Conservation (phyloP, 1,284 basidiomycete genomes). For the Albatrellus sp. region DNA sequence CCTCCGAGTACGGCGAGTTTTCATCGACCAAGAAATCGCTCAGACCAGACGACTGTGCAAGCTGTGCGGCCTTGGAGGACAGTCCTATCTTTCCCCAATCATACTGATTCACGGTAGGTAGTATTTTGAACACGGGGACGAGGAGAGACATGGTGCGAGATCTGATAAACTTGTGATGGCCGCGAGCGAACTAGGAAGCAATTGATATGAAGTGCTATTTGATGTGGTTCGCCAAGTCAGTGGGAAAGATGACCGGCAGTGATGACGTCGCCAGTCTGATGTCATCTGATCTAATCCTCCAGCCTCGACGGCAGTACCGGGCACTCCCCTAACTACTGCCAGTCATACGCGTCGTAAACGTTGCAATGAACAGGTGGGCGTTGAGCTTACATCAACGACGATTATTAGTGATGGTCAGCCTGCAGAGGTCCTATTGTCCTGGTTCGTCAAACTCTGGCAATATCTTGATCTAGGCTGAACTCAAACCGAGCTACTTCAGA, state of each 20-base stretch:
- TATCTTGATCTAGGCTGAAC: background rate
- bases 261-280: too few relatives aligned
- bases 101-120: slow-evolving; percentile 59
- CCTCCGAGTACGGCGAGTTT: slow-evolving; percentile 53
- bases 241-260: too few relatives aligned
- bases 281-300: too few relatives aligned
- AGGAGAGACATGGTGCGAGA: background rate
- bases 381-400: background rate
- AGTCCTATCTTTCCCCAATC: slow-evolving; percentile 64
- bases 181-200: too few relatives aligned
- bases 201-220: too few relatives aligned
- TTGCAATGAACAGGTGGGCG: slow-evolving; percentile 1
- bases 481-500: slow-evolving; percentile 14
- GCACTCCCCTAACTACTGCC: too few relatives aligned
- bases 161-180: too few relatives aligned
- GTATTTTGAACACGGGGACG: slow-evolving; percentile 47
- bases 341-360: too few relatives aligned
- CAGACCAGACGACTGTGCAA: slow-evolving; percentile 27
- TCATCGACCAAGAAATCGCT: slow-evolving; percentile 40
- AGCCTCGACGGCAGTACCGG: too few relatives aligned
- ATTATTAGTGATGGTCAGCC: background rate
- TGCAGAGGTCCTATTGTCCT: slow-evolving; percentile 10
- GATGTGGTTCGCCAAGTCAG: too few relatives aligned
- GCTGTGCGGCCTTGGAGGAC: slow-evolving; percentile 50
- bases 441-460: slow-evolving; percentile 2